Percentiles rank a stretch among this genome's conserved stretches.
These are phyloP conservation scores for Verticillium klebahnii DNA, from an alignment of 2,329 filamentous ascomycete genomes.

Conservation along the genomic window DNA sequence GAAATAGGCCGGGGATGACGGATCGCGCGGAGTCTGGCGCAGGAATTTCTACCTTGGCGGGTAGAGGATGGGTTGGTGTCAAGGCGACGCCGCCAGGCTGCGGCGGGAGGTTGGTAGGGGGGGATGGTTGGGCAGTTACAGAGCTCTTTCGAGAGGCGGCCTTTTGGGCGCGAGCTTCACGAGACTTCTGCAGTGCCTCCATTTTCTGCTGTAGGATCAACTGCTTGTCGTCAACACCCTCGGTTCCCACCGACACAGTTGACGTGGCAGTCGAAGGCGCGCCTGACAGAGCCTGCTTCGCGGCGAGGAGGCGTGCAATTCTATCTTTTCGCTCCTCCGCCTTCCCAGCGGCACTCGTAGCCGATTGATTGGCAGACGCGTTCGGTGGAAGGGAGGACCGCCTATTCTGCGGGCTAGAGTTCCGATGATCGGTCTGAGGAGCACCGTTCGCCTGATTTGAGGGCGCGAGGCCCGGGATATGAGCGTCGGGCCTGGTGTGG, in stretches of 20 bases:
- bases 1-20: neutral
- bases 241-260: slow-evolving; percentile 4
- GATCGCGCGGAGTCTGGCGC: neutral
- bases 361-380: neutral
- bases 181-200: slow-evolving; percentile 63
- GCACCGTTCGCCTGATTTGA: neutral
- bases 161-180: slow-evolving; percentile 36
- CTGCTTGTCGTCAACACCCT: slow-evolving; percentile 55
- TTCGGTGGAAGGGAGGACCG: neutral
- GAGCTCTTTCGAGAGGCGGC: slow-evolving; percentile 20
- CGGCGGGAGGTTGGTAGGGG: neutral
- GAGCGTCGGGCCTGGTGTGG: neutral
- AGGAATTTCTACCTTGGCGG: neutral
- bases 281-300: slow-evolving; percentile 55
- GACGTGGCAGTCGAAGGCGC: slow-evolving; percentile 13
- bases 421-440: neutral
- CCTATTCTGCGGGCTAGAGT: neutral
- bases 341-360: slow-evolving; percentile 13
- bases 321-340: slow-evolving; percentile 68
- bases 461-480: neutral
- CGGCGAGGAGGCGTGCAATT: slow-evolving; percentile 71
- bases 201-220: slow-evolving; percentile 71
- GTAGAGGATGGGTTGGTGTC: neutral
- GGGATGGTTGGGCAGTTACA: neutral
- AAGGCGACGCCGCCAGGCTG: neutral